Evolutionary conservation across 306 rosid genomes (phyloP).

Genomic region (Myrica gale): DNA sequence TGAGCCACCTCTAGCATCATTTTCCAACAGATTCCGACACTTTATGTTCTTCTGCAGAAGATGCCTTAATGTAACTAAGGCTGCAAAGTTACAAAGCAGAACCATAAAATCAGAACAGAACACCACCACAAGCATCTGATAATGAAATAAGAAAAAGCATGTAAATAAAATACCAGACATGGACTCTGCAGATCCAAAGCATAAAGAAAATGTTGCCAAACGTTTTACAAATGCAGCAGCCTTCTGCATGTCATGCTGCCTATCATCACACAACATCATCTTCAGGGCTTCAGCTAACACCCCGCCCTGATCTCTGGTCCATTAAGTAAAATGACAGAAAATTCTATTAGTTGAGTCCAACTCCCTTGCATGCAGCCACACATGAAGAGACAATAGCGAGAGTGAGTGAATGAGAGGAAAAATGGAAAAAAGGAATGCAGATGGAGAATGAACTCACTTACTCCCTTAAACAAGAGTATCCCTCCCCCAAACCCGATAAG

Average conservation of each 20-base stretch:
- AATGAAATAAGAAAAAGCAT: slow-evolving; percentile 1
- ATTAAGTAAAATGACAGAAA: slow-evolving; percentile 19
- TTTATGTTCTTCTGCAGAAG: slow-evolving; percentile 88
- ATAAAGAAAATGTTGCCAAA: slow-evolving; percentile 66
- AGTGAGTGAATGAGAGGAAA: neutral
- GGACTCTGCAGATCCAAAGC: slow-evolving; percentile 81
- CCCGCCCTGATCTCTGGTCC: slow-evolving; percentile 79
- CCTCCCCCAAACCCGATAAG: neutral
- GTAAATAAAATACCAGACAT: slow-evolving; percentile 68
- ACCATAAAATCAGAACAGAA: slow-evolving; percentile 7
- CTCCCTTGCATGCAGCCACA: neutral
- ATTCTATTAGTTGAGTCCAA: slow-evolving; percentile 10
- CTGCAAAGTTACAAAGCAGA: slow-evolving; percentile 48
- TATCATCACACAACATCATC: slow-evolving; percentile 90
- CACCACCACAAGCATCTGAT: neutral
- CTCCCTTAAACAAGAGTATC: neutral
- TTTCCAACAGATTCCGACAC: slow-evolving; percentile 94
- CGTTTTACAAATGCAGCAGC: slow-evolving; percentile 95
- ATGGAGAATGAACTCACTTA: neutral
- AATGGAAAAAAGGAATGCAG: neutral
- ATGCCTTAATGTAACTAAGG: slow-evolving; percentile 83
- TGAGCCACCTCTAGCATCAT: slow-evolving; percentile 93
- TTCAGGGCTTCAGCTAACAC: slow-evolving; percentile 91
- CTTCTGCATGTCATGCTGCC: slow-evolving; percentile 98
- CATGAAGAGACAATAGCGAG: neutral